Conservation (phyloP, 1,284 basidiomycete genomes). For the Ceraceosorus guamensis region DNA sequence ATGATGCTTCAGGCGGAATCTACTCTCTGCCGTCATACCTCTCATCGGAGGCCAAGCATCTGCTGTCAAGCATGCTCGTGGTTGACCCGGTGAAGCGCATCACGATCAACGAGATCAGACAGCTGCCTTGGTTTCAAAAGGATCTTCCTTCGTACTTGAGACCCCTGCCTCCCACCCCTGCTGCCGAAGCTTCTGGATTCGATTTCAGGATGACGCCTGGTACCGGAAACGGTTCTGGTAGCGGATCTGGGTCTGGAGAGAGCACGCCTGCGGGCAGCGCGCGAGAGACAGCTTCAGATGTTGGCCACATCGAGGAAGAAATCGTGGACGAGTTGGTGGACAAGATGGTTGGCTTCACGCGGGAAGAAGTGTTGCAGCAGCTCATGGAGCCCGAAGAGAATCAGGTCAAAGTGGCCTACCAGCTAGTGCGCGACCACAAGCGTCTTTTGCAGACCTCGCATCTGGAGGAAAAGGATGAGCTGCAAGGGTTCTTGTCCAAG, state of each 20-base stretch:
- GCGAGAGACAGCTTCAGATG: too few species aligned
- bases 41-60: slow-evolving; percentile 38
- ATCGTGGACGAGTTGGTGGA: slow-evolving; percentile 73
- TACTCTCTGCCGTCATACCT: slow-evolving; percentile 43
- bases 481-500: slow-evolving; percentile 53
- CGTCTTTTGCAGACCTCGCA: slow-evolving; percentile 65
- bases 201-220: slow-evolving; percentile 49
- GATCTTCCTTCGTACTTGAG: slow-evolving; percentile 50
- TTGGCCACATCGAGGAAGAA: slow-evolving; percentile 82
- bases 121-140: slow-evolving; percentile 46
- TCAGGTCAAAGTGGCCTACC: slow-evolving; percentile 92
- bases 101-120: slow-evolving; percentile 43
- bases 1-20: slow-evolving; percentile 27
- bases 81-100: slow-evolving; percentile 48
- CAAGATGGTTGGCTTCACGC: slow-evolving; percentile 68
- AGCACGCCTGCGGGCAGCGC: too few species aligned
- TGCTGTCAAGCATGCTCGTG: slow-evolving; percentile 45
- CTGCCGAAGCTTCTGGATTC: slow-evolving; percentile 52
- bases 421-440: slow-evolving; percentile 82
- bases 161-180: slow-evolving; percentile 71
- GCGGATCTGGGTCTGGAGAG: slow-evolving; percentile 5
- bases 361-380: slow-evolving; percentile 77
- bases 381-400: slow-evolving; percentile 79
- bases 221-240: slow-evolving; percentile 13
- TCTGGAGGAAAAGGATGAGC: slow-evolving; percentile 29